phyloP scores from a whole-genome alignment of 2,329 filamentous ascomycete genomes.

The Teratosphaeria zuluensis region DNA sequence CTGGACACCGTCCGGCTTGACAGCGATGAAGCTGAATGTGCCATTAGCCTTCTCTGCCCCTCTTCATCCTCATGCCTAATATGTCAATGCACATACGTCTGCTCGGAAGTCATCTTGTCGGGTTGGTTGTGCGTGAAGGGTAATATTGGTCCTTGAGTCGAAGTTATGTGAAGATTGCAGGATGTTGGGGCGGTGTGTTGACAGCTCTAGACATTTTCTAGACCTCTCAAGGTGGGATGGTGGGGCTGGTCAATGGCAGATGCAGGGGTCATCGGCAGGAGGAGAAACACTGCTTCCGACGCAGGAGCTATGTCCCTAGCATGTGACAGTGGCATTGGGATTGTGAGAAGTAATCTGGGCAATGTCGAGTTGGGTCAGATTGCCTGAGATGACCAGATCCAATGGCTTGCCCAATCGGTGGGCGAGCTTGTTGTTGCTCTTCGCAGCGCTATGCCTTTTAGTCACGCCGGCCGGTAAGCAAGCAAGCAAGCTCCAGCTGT shows the following conservation, averaged over 20 bases:
- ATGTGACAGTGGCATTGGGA: not conserved
- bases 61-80: not conserved
- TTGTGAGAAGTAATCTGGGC: not conserved
- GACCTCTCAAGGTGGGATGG: not conserved
- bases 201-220: not conserved
- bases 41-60: constrained; percentile 7
- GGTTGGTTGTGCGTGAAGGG: constrained; percentile 26
- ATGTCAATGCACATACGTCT: constrained; percentile 58
- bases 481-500: not conserved
- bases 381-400: constrained; percentile 10
- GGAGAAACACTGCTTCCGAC: not conserved
- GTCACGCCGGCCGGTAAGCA: constrained; percentile 55
- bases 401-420: constrained; percentile 46
- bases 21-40: constrained; percentile 82
- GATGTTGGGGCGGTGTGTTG: constrained; percentile 13
- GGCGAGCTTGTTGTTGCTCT: constrained; percentile 53
- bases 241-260: not conserved
- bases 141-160: constrained; percentile 38
- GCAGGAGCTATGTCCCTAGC: not conserved
- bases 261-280: not conserved
- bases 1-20: constrained; percentile 99
- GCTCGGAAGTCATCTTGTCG: constrained; percentile 56
- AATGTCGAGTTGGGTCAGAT: not conserved
- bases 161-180: constrained; percentile 38
- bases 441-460: constrained; percentile 50